A percentile compares a stretch with the other conserved stretches of the same genome.
Evolutionary conservation across 202 grass and related monocot species (phyloP).

Genomic region (Brachypodium distachyon): DNA sequence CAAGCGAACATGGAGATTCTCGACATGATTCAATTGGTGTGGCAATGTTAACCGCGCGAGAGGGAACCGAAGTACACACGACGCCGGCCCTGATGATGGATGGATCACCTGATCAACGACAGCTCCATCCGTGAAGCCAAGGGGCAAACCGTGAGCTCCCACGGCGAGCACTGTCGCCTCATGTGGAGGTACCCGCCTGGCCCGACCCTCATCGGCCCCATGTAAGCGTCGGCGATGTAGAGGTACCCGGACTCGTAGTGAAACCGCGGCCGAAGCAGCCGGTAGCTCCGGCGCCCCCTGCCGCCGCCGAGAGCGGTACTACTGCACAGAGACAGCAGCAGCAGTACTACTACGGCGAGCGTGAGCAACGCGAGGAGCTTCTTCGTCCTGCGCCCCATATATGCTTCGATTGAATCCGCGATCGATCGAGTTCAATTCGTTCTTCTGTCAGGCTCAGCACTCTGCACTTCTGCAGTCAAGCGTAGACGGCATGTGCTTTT

Average conservation of each 20-base stretch:
- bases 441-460: too few species aligned
- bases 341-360: not conserved
- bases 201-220: not conserved
- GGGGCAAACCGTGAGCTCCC: not conserved
- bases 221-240: constrained; percentile 11
- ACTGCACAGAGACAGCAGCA: not conserved
- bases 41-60: too few species aligned
- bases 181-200: not conserved
- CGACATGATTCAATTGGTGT: too few species aligned
- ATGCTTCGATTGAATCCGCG: not conserved
- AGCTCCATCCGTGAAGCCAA: not conserved
- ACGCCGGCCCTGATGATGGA: too few species aligned
- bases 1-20: too few species aligned
- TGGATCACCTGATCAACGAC: not conserved
- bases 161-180: not conserved
- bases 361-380: not conserved
- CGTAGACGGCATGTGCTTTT: not conserved
- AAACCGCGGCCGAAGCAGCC: not conserved
- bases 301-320: not conserved
- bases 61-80: too few species aligned
- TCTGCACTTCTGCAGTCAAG: too few species aligned
- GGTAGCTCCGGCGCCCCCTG: not conserved
- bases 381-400: not conserved
- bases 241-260: not conserved
- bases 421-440: too few species aligned